Evolutionary conservation across 495 filamentous ascomycete species (phyloP).

Genomic region (Aspergillus funiculosus): DNA sequence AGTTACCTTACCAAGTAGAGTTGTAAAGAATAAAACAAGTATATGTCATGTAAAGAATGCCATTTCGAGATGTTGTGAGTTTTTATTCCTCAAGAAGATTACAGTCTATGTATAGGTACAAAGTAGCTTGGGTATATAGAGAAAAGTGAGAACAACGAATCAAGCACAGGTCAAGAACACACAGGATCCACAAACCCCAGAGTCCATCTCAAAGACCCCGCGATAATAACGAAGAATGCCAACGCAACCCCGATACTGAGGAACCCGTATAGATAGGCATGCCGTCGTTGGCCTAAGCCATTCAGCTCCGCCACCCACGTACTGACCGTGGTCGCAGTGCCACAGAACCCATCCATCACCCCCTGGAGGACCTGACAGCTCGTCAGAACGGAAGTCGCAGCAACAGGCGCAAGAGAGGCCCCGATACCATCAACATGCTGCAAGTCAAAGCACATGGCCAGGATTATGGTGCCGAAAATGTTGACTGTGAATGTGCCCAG

Average conservation of each 20-base stretch:
- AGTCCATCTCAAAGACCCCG: constrained; percentile 78
- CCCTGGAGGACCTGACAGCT: constrained; percentile 81
- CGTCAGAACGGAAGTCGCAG: constrained; percentile 23
- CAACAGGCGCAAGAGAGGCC: constrained; percentile 15
- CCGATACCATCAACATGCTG: constrained; percentile 50
- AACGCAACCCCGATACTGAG: constrained; percentile 60
- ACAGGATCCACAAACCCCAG: constrained; percentile 50
- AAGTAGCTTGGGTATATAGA: too few species aligned
- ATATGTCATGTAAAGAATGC: too few species aligned
- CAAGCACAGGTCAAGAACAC: constrained; percentile 40
- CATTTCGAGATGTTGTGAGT: too few species aligned
- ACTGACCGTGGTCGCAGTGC: constrained; percentile 83
- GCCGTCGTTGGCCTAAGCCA: constrained; percentile 50
- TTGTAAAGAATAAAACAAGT: too few species aligned
- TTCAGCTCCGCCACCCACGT: constrained; percentile 84
- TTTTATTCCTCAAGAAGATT: too few species aligned
- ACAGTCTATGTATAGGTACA: too few species aligned
- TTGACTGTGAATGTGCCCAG: constrained; percentile 88
- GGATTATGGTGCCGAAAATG: constrained; percentile 61
- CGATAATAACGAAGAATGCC: constrained; percentile 62
- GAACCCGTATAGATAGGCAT: constrained; percentile 72
- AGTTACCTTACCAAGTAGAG: too few species aligned
- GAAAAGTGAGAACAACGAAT: too few species aligned
- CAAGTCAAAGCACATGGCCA: constrained; percentile 66
- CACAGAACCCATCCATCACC: constrained; percentile 86